Conservation (phyloP, 768 basidiomycete genomes). For the Amanita rubescens region DNA sequence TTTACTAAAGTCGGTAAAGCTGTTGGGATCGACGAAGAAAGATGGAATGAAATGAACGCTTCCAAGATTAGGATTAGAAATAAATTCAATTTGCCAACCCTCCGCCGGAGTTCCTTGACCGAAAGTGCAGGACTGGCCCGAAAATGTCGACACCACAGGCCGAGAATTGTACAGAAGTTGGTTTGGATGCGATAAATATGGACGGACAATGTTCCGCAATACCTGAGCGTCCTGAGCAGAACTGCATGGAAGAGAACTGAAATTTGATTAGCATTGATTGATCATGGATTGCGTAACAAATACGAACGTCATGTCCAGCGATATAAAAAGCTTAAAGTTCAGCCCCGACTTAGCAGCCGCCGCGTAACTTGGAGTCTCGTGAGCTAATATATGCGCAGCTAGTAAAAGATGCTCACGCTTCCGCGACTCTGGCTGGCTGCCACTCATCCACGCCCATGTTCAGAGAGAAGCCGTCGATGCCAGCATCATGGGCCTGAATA, state of each 20-base stretch:
- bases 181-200: conserved; percentile 49
- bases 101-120: conserved; percentile 42
- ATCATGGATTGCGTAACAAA: neutral
- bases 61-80: conserved; percentile 37
- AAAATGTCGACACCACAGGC: conserved; percentile 63
- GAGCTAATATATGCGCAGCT: conserved; percentile 3
- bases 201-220: conserved; percentile 47
- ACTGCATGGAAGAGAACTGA: conserved; percentile 48
- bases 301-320: conserved; percentile 70
- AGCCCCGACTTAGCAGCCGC: conserved; percentile 46
- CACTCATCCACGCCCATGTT: conserved; percentile 62
- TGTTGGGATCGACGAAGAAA: conserved; percentile 55
- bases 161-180: conserved; percentile 40
- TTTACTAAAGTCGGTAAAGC: conserved; percentile 35
- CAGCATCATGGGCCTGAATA: conserved; percentile 43
- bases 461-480: conserved; percentile 65
- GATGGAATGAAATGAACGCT: conserved; percentile 59
- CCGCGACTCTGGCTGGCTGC: conserved; percentile 53
- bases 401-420: conserved; percentile 40
- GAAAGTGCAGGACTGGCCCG: conserved; percentile 63
- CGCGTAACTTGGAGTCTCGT: conserved; percentile 33
- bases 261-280: neutral
- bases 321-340: conserved; percentile 68
- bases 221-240: conserved; percentile 38
- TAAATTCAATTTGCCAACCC: conserved; percentile 55